A percentile compares a stretch with the other conserved stretches of the same genome.
Conservation (phyloP, 108 stramenopile species). For the Chaetoceros tenuissimus region DNA sequence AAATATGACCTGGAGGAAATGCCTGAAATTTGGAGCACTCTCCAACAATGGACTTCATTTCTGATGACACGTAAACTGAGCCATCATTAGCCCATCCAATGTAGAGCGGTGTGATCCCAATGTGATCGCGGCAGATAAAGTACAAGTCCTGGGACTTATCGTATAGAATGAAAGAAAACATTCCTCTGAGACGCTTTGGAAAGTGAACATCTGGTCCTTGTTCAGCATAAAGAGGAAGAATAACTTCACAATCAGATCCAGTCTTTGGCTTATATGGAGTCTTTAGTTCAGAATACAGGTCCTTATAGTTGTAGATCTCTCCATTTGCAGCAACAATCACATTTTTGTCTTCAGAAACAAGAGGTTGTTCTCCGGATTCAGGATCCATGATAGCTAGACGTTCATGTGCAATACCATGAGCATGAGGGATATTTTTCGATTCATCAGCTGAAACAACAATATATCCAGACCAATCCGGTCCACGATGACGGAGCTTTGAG, state of each 20-base stretch:
- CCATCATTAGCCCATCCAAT: slow-evolving; percentile 96
- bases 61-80: slow-evolving; percentile 81
- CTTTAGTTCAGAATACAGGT: slow-evolving; percentile 65
- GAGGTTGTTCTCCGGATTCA: slow-evolving; percentile 91
- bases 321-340: slow-evolving; percentile 95
- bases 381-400: slow-evolving; percentile 98
- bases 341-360: slow-evolving; percentile 67
- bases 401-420: slow-evolving; percentile 94
- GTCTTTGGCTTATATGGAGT: slow-evolving; percentile 77
- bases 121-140: slow-evolving; percentile 90
- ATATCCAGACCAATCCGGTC: slow-evolving; percentile 98
- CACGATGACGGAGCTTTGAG: slow-evolving; percentile 87
- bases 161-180: slow-evolving; percentile 96
- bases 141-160: slow-evolving; percentile 78
- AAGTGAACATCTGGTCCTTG: slow-evolving; percentile 66
- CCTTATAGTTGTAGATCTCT: slow-evolving; percentile 99
- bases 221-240: slow-evolving; percentile 88
- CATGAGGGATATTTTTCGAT: slow-evolving; percentile 21
- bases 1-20: slow-evolving; percentile 96
- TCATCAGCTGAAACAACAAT: slow-evolving; percentile 50
- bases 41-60: slow-evolving; percentile 89
- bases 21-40: slow-evolving; percentile 80
- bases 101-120: slow-evolving; percentile 96
- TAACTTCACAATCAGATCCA: slow-evolving; percentile 93
- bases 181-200: slow-evolving; percentile 75